Percentiles rank a stretch among this genome's conserved stretches.
Conservation (phyloP, 768 basidiomycete species). For the Scleroderma bovista region DNA sequence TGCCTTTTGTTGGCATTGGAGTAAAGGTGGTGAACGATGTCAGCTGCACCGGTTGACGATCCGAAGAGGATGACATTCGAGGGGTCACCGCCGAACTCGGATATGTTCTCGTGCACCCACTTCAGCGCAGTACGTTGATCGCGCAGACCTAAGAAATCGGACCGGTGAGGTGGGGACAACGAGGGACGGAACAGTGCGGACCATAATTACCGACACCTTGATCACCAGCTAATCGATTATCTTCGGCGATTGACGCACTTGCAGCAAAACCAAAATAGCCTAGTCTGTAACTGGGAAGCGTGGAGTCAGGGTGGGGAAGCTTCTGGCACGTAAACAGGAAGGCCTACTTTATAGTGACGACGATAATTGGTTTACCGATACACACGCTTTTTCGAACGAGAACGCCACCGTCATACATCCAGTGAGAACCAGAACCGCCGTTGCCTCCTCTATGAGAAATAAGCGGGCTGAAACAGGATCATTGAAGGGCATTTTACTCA, state of each 20-base stretch:
- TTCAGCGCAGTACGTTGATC: constrained; percentile 62
- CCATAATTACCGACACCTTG: constrained; percentile 78
- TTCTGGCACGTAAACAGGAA: constrained; percentile 11
- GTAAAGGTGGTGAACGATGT: constrained; percentile 58
- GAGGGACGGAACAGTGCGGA: constrained; percentile 23
- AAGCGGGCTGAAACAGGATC: constrained; percentile 12
- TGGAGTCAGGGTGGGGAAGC: constrained; percentile 4
- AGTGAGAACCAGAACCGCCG: constrained; percentile 67
- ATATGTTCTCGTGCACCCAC: constrained; percentile 57
- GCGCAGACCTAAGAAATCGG: constrained; percentile 42
- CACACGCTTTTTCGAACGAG: constrained; percentile 64
- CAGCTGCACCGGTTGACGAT: constrained; percentile 40
- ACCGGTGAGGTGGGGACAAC: not conserved
- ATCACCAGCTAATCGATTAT: constrained; percentile 59
- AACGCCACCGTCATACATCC: constrained; percentile 71
- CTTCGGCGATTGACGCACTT: constrained; percentile 56
- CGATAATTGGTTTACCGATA: constrained; percentile 57
- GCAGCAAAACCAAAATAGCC: constrained; percentile 77
- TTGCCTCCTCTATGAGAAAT: constrained; percentile 55
- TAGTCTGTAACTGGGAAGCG: constrained; percentile 55
- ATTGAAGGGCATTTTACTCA: constrained; percentile 33
- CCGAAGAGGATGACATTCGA: constrained; percentile 39
- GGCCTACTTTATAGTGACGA: constrained; percentile 73
- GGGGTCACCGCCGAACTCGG: constrained; percentile 64
- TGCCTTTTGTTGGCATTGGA: constrained; percentile 53